These are phyloP conservation scores for Pythium rishiriense DNA, from an alignment of 352 stramenopile species.

Conservation along the genomic window DNA sequence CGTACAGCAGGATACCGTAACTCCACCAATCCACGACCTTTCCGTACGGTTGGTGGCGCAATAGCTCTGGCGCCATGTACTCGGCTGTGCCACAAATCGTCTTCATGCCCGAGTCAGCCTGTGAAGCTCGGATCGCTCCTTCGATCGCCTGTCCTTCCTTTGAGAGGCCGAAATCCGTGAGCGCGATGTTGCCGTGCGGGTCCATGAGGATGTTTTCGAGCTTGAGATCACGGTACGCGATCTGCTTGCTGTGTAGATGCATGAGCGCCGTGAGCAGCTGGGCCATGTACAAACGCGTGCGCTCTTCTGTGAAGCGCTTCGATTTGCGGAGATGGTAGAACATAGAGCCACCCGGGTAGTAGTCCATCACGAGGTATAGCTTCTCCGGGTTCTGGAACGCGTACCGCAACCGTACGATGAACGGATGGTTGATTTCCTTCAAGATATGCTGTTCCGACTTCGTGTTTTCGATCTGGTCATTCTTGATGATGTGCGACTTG, in stretches of 20 bases:
- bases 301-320: constrained; percentile 84
- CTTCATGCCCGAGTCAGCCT: constrained; percentile 84
- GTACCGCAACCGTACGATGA: constrained; percentile 82
- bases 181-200: constrained; percentile 80
- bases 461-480: constrained; percentile 93
- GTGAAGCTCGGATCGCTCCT: constrained; percentile 77
- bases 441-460: constrained; percentile 90
- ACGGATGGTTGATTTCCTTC: constrained; percentile 89
- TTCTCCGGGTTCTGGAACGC: constrained; percentile 89
- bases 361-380: constrained; percentile 98
- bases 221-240: constrained; percentile 89
- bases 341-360: constrained; percentile 90
- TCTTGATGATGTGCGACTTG: constrained; percentile 92
- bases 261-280: constrained; percentile 86
- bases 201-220: constrained; percentile 92
- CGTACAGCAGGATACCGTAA: constrained; percentile 87
- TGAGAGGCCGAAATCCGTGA: constrained; percentile 88
- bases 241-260: constrained; percentile 89
- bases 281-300: constrained; percentile 86
- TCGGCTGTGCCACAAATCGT: constrained; percentile 89
- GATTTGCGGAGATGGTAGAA: constrained; percentile 89
- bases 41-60: constrained; percentile 84
- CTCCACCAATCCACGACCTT: constrained; percentile 92
- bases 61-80: constrained; percentile 86
- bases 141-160: constrained; percentile 85